These are phyloP conservation scores for Dimargaris cristalligena DNA, from an alignment of 192 early-diverging fungal species.

Conservation along the genomic window DNA sequence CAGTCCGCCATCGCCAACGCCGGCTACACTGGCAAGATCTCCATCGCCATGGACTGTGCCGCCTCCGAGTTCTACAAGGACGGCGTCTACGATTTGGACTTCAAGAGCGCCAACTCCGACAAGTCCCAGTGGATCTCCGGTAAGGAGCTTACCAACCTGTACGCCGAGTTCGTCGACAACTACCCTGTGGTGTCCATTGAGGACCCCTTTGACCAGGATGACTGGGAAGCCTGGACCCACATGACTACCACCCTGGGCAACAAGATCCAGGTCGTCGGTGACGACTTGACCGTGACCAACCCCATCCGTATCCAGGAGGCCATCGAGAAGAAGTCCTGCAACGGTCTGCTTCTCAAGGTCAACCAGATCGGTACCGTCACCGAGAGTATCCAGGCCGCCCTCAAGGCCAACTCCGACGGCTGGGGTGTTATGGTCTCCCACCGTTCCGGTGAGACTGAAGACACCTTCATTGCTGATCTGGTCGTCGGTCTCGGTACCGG, in stretches of 20 bases:
- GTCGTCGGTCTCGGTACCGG: conserved; percentile 88
- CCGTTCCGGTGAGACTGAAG: conserved; percentile 97
- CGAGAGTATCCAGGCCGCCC: conserved; percentile 80
- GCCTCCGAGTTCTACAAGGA: conserved; percentile 98
- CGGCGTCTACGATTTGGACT: conserved; percentile 94
- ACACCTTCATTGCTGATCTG: conserved; percentile 90
- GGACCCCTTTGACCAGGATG: conserved; percentile 99
- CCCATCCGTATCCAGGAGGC: conserved; percentile 76
- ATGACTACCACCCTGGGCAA: conserved; percentile 40
- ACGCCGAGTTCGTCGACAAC: conserved; percentile 58
- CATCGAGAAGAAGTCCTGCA: conserved; percentile 87
- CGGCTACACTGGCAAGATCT: conserved; percentile 90
- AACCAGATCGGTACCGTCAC: conserved; percentile 98
- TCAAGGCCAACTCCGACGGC: conserved; percentile 61
- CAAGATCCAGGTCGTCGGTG: conserved; percentile 86
- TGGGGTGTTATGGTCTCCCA: conserved; percentile 99
- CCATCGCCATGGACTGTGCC: conserved; percentile 95
- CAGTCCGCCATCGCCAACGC: conserved; percentile 78
- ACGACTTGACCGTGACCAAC: conserved; percentile 98
- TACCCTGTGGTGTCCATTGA: conserved; percentile 94
- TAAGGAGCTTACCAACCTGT: conserved; percentile 67
- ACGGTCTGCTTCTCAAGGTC: conserved; percentile 90
- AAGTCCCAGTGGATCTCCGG: conserved; percentile 50
- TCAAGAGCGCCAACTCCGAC: conserved; percentile 84
- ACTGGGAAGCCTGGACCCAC: conserved; percentile 83